Percentiles rank a stretch among this genome's conserved stretches.
phyloP scores from a whole-genome alignment of 331 rosid species.

The Pyracantha coccinea region DNA sequence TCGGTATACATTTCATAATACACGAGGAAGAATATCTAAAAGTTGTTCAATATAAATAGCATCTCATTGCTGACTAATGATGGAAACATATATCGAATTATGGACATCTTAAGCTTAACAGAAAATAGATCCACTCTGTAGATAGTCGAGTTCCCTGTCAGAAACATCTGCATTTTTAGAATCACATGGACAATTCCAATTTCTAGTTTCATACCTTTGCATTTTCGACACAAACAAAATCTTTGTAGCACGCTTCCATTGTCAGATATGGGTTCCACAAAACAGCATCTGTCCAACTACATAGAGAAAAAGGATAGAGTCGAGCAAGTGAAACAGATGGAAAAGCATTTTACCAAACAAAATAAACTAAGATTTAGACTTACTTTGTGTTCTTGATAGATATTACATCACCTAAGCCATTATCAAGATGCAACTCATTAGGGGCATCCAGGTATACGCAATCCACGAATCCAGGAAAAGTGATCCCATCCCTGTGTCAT shows the following conservation, averaged over 20 bases:
- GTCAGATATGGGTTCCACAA: slow-evolving; percentile 88
- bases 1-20: background rate
- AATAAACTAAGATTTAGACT: slow-evolving; percentile 14
- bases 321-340: background rate
- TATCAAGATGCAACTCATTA: slow-evolving; percentile 60
- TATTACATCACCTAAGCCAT: slow-evolving; percentile 82
- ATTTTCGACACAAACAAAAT: slow-evolving; percentile 96
- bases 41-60: background rate
- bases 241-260: slow-evolving; percentile 90
- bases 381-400: slow-evolving; percentile 73
- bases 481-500: slow-evolving; percentile 58
- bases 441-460: slow-evolving; percentile 72
- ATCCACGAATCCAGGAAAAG: slow-evolving; percentile 96
- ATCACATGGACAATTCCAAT: no score
- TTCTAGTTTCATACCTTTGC: slow-evolving; percentile 53
- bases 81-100: background rate
- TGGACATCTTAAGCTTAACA: background rate
- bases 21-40: background rate
- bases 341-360: background rate
- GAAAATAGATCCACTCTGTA: background rate
- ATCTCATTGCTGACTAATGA: no score
- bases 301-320: slow-evolving; percentile 11
- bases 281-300: slow-evolving; percentile 92
- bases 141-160: no score
- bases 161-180: no score